Conservation (phyloP, 257 asterid species). For the Cinchona pubescens region DNA sequence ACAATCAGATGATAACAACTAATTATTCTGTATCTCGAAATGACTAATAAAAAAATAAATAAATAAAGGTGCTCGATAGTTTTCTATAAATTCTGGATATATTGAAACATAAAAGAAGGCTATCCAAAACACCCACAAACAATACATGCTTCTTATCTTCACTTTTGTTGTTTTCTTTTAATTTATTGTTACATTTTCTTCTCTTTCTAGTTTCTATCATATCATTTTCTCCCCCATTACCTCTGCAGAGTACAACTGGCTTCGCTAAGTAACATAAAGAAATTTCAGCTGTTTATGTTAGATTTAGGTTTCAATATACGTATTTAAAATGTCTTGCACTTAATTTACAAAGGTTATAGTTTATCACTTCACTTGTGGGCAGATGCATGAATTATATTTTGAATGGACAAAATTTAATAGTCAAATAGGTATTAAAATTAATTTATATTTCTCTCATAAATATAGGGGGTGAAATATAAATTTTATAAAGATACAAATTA, state of each 20-base stretch:
- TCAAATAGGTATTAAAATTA: too few species aligned
- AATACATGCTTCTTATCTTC: conserved; percentile 27
- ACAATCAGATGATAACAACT: too few species aligned
- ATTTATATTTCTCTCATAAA: too few species aligned
- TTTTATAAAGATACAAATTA: too few species aligned
- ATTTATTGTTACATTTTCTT: not conserved
- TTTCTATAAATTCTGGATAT: too few species aligned
- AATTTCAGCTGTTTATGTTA: conserved; percentile 9
- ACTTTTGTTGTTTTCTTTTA: too few species aligned
- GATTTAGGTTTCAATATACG: not conserved
- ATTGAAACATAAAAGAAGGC: conserved; percentile 17
- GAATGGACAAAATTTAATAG: too few species aligned
- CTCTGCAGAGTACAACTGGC: conserved; percentile 30
- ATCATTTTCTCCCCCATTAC: conserved; percentile 19
- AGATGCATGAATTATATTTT: too few species aligned
- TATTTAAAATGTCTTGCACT: too few species aligned
- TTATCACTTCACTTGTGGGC: not conserved
- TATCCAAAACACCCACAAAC: conserved; percentile 22
- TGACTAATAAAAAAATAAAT: too few species aligned
- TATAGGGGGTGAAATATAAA: too few species aligned
- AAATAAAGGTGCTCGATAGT: conserved; percentile 14
- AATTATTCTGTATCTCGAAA: too few species aligned
- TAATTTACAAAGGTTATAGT: not conserved
- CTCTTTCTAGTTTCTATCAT: conserved; percentile 9
- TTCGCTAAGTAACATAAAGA: not conserved